A percentile compares a stretch with the other conserved stretches of the same genome.
Conservation (phyloP, 192 early-diverging fungal genomes). For the Fimicolochytrium jonesii region DNA sequence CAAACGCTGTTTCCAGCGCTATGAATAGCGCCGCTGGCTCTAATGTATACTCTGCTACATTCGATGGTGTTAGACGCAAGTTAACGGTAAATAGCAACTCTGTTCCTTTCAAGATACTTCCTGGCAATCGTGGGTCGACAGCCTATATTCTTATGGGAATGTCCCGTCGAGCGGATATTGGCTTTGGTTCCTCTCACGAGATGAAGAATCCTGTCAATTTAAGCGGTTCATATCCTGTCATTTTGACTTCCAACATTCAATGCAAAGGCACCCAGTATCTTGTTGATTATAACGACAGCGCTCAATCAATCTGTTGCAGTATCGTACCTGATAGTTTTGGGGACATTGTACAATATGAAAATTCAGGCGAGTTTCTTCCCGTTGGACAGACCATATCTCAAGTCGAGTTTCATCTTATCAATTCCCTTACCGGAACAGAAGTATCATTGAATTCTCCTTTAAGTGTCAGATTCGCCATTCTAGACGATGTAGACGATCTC, state of each 20-base stretch:
- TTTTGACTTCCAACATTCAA: constrained; percentile 6
- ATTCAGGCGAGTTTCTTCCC: constrained; percentile 11
- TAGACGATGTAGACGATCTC: constrained; percentile 5
- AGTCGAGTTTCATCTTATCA: constrained; percentile 11
- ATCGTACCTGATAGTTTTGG: constrained; percentile 11
- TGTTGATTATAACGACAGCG: background rate
- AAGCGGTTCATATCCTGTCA: constrained; percentile 5
- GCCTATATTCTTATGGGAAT: constrained; percentile 1
- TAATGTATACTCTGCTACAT: too few species aligned
- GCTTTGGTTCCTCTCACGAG: background rate
- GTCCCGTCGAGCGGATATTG: background rate
- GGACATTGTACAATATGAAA: too few species aligned
- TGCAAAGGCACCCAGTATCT: background rate
- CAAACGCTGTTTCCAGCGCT: background rate
- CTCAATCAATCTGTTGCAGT: background rate
- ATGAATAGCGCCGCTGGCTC: background rate
- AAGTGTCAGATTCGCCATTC: constrained; percentile 6
- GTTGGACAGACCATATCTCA: background rate
- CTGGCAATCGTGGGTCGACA: background rate
- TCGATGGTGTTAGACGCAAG: too few species aligned
- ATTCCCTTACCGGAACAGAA: background rate
- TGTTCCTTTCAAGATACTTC: background rate
- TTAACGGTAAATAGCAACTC: too few species aligned
- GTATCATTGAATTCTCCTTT: constrained; percentile 5
- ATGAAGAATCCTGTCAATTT: constrained; percentile 11